Evolutionary conservation across 2,329 filamentous ascomycete species (phyloP).

Genomic region (Penicillium sp.): DNA sequence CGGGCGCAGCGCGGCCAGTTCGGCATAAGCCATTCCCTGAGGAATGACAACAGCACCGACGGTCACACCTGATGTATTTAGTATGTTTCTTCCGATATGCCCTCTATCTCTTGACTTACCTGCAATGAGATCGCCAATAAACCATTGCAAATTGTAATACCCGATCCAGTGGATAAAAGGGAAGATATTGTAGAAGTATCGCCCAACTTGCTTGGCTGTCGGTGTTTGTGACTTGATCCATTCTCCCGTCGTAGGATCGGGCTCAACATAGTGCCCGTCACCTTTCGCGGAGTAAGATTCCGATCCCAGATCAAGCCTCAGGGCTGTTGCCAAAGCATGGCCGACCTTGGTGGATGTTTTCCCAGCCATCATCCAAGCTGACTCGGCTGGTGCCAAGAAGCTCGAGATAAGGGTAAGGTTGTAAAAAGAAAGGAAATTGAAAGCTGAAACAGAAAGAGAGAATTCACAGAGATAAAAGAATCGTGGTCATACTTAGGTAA

Average conservation of each 20-base stretch:
- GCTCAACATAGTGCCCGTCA: constrained; percentile 60
- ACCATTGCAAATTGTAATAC: constrained; percentile 81
- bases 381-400: neutral
- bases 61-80: constrained; percentile 52
- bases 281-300: neutral
- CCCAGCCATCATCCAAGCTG: neutral
- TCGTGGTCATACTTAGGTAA: neutral
- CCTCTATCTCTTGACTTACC: constrained; percentile 32
- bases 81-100: neutral
- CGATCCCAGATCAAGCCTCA: neutral
- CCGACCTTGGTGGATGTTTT: neutral
- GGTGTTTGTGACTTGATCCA: constrained; percentile 63
- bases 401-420: neutral
- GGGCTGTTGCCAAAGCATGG: neutral
- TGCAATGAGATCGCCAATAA: constrained; percentile 76
- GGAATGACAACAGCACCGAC: constrained; percentile 82
- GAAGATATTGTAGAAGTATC: constrained; percentile 67
- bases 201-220: constrained; percentile 45
- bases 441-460: neutral
- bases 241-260: constrained; percentile 66
- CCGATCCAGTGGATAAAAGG: constrained; percentile 79
- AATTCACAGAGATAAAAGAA: neutral
- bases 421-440: neutral
- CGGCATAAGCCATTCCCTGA: constrained; percentile 92
- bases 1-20: constrained; percentile 70